Base-by-base conservation (phyloP, 257 asterid genomes). In the Ilex asprella region DNA sequence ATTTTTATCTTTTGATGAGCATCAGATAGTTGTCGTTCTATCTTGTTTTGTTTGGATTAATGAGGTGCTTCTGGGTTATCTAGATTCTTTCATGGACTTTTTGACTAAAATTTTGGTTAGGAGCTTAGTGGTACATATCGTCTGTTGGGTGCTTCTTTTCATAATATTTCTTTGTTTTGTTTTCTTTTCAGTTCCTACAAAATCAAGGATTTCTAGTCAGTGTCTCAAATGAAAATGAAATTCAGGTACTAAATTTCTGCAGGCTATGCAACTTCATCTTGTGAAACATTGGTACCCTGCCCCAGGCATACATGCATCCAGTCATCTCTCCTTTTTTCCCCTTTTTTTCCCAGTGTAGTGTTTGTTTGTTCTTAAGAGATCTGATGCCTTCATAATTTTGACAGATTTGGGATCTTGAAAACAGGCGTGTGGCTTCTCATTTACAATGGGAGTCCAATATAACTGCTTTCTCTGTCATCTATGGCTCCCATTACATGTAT, bases 401-500 rank as follows among this genome's bases (percentile, higher is more conserved):
- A 68, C 90, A 93, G 99, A 83, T 93, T 57, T 93, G 99, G 99
- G 95, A 93, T 78, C 89, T 93, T 55, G 94, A 81, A 67, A 89
- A 57, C 79, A 82, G 96, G 84, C 63, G 77, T 67, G 68, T 87
- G 66, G 73, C 94, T 62, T 75, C 86, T 66, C 78, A 55, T 57
- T 61, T 89, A 61, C 84, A 84, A 65, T 93, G 97, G 99, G 99
- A 93, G 76, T 93, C 97, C 70, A 85, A 80, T 75, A 77, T 93
- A 80, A 89, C 99, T 63, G 89, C 96, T 31, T 87, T 89, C 79
- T 81, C 87, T 58, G 79, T 81, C 71, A 81, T 89, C 61, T 75
- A 66, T 64, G 90, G 94, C 64, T 84, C 97, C 67, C 84, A 79
- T 67, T 89, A 77, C 87, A 93, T 93, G 99, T 93, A 87, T 82